phyloP scores from a whole-genome alignment of 371 early-diverging fungal species.

The Funneliformis caledonium region DNA sequence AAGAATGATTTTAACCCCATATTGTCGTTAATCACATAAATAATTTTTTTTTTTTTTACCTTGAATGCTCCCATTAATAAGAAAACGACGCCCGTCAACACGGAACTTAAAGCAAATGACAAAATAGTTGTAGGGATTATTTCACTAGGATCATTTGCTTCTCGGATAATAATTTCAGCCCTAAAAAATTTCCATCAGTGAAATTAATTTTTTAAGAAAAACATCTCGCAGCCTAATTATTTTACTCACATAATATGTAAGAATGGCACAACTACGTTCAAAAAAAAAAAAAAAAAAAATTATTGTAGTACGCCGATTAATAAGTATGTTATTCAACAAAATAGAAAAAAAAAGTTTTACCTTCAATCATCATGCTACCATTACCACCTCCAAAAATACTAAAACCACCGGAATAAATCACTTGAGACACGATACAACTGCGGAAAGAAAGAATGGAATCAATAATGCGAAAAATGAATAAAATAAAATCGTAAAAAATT shows the following conservation, averaged over 20 bases:
- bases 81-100: conserved; percentile 90
- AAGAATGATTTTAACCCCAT: not conserved
- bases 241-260: conserved; percentile 83
- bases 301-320: not conserved
- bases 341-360: conserved; percentile 46
- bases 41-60: conserved; percentile 57
- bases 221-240: not conserved
- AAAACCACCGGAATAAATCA: conserved; percentile 83
- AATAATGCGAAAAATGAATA: not conserved
- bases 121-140: conserved; percentile 90
- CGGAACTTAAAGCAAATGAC: conserved; percentile 81
- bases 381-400: conserved; percentile 91
- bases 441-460: not conserved
- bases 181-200: conserved; percentile 43
- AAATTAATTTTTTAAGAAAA: not conserved
- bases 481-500: not conserved
- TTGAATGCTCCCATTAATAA: conserved; percentile 84
- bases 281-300: not conserved
- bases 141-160: conserved; percentile 62
- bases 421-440: conserved; percentile 82
- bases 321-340: not conserved
- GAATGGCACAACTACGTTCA: conserved; percentile 75
- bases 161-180: conserved; percentile 63
- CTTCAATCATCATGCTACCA: conserved; percentile 96
- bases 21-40: conserved; percentile 29